phyloP scores from a whole-genome alignment of 208 protist genomes.

The Wallacemonas sp. region DNA sequence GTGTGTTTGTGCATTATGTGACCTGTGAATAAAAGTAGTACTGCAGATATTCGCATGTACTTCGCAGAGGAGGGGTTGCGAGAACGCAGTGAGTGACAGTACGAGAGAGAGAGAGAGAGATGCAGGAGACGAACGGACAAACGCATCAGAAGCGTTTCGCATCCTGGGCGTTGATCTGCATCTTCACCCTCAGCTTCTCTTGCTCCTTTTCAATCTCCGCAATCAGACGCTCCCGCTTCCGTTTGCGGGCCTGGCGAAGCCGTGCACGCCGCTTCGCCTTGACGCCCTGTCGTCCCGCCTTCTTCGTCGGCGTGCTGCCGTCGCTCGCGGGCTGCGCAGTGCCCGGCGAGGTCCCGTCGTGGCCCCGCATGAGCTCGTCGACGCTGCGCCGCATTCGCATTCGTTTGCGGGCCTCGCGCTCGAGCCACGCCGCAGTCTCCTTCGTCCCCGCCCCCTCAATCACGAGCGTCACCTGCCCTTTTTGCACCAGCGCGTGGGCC shows the following conservation, averaged over 20 bases:
- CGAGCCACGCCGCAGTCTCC: conserved; percentile 67
- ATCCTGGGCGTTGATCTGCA: conserved; percentile 54
- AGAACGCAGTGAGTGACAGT: too few relatives aligned
- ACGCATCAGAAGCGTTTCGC: conserved; percentile 31
- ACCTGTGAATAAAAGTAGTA: too few relatives aligned
- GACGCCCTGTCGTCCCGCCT: too few relatives aligned
- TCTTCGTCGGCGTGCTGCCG: too few relatives aligned
- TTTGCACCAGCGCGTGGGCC: conserved; percentile 63
- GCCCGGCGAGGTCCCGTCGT: too few relatives aligned
- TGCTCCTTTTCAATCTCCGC: conserved; percentile 74
- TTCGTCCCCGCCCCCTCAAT: conserved; percentile 67
- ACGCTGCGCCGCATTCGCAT: conserved; percentile 52
- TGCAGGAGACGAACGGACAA: background rate
- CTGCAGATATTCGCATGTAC: too few relatives aligned
- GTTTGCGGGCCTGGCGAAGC: conserved; percentile 24
- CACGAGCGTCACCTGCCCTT: conserved; percentile 84
- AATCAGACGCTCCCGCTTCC: conserved; percentile 54
- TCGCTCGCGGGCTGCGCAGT: too few relatives aligned
- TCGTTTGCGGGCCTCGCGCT: conserved; percentile 55
- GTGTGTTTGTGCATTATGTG: too few relatives aligned
- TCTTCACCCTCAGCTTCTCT: conserved; percentile 65
- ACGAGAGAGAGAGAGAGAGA: background rate
- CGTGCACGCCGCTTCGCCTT: conserved; percentile 19
- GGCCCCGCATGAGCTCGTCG: conserved; percentile 32
- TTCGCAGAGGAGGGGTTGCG: too few relatives aligned